These are phyloP conservation scores for Linnemannia schmuckeri DNA, from an alignment of 192 early-diverging fungal genomes.

Conservation along the genomic window DNA sequence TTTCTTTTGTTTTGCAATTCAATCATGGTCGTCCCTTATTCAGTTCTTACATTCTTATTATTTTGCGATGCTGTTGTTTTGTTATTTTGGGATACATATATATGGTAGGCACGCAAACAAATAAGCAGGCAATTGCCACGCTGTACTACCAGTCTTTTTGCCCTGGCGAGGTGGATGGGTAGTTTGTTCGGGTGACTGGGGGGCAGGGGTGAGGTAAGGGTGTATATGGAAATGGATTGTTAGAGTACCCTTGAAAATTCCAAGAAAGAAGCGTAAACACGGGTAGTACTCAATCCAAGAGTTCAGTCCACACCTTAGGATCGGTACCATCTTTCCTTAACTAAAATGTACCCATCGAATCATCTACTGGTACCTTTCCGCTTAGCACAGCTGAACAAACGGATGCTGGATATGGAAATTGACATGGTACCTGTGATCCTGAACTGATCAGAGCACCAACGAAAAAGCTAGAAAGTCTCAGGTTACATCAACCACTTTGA, in stretches of 20 bases:
- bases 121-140: neutral
- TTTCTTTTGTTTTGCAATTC: neutral
- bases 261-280: neutral
- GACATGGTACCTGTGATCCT: neutral
- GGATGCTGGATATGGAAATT: neutral
- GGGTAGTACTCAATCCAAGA: too few relatives aligned
- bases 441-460: neutral
- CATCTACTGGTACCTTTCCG: neutral
- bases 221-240: neutral
- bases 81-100: neutral
- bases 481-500: neutral
- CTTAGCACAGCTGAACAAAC: neutral
- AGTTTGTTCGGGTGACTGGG: neutral
- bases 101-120: neutral
- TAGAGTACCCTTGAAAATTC: neutral
- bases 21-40: neutral
- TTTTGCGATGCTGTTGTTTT: constrained; percentile 1
- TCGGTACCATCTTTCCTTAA: neutral
- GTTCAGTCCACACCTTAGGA: too few relatives aligned
- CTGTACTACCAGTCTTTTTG: neutral
- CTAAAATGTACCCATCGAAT: neutral
- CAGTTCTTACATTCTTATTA: neutral
- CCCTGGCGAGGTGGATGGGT: neutral
- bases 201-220: neutral
- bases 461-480: neutral